These are phyloP conservation scores for Caulochytrium protostelioides DNA, from an alignment of 371 early-diverging fungal species.

Conservation along the genomic window DNA sequence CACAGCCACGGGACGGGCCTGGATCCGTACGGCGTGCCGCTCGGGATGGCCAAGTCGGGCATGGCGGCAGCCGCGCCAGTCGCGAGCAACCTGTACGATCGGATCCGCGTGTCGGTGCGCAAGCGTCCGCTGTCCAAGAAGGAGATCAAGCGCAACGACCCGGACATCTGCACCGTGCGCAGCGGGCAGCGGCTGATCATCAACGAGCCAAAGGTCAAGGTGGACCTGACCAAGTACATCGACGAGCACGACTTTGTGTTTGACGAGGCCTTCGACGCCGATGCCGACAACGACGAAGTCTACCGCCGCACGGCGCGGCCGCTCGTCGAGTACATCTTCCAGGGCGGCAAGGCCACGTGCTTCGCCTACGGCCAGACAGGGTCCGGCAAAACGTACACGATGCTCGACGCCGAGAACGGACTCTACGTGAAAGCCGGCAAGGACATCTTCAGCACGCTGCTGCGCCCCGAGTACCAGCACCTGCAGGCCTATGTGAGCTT, in stretches of 20 bases:
- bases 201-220: slow-evolving; percentile 14
- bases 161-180: slow-evolving; percentile 61
- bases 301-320: slow-evolving; percentile 14
- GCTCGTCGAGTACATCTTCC: slow-evolving; percentile 20
- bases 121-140: slow-evolving; percentile 78
- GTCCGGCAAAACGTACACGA: slow-evolving; percentile 9
- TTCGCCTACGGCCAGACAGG: slow-evolving; percentile 33
- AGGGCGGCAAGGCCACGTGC: slow-evolving; percentile 24
- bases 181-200: no score
- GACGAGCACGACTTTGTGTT: slow-evolving; percentile 22
- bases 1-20: no score
- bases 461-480: not conserved
- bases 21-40: no score
- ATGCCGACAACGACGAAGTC: slow-evolving; percentile 17
- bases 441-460: slow-evolving; percentile 5
- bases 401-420: slow-evolving; percentile 8
- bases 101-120: slow-evolving; percentile 89
- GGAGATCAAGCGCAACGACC: slow-evolving; percentile 48
- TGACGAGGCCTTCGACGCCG: slow-evolving; percentile 25
- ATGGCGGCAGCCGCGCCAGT: no score
- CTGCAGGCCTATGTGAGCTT: slow-evolving; percentile 10
- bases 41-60: no score
- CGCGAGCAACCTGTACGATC: no score
- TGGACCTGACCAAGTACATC: slow-evolving; percentile 19
- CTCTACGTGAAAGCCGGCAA: slow-evolving; percentile 8